phyloP scores from a whole-genome alignment of 2,329 filamentous ascomycete species.

The Xylaria sp. region DNA sequence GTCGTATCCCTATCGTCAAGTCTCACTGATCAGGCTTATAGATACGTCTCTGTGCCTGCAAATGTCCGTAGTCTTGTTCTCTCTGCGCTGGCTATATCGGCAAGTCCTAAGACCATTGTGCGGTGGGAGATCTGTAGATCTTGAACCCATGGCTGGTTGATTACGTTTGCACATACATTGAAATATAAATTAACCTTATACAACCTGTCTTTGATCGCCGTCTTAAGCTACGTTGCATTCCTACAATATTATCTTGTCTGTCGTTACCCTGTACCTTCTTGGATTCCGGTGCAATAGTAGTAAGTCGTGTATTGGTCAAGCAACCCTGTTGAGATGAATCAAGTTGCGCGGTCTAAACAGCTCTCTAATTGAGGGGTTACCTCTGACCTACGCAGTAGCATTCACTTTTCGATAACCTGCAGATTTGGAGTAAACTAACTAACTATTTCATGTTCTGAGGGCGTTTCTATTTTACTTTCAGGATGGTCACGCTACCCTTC shows the following conservation, averaged over 20 bases:
- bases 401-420: background rate
- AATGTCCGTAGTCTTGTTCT: background rate
- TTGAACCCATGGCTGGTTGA: conserved; percentile 21
- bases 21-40: background rate
- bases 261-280: background rate
- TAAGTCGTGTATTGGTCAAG: conserved; percentile 2
- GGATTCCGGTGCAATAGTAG: conserved; percentile 4
- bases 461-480: background rate
- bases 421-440: background rate
- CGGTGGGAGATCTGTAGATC: conserved; percentile 20
- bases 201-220: conserved; percentile 42
- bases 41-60: background rate
- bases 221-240: conserved; percentile 42
- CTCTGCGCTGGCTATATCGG: conserved; percentile 11
- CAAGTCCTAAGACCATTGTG: background rate
- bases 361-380: background rate
- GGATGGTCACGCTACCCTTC: background rate
- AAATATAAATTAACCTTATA: conserved; percentile 28
- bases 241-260: background rate
- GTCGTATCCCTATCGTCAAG: background rate
- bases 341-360: background rate
- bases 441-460: background rate
- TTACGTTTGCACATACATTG: conserved; percentile 9
- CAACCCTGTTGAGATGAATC: background rate
- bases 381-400: background rate